Evolutionary conservation across 2,329 filamentous ascomycete genomes (phyloP).

Genomic region (Sclerotinia glacialis): DNA sequence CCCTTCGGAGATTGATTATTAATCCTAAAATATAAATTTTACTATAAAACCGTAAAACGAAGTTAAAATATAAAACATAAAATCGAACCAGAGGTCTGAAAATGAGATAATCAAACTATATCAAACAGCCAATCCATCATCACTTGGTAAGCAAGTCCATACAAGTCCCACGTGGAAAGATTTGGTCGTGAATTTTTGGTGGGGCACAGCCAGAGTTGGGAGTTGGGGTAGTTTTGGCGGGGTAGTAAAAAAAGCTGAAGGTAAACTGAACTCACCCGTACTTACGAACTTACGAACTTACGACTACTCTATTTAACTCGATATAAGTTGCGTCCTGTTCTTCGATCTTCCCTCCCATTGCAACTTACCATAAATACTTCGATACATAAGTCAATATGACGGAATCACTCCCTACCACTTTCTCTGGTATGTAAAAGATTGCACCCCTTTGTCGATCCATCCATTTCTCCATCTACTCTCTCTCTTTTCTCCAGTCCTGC

Average conservation of each 20-base stretch:
- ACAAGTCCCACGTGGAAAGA: not conserved
- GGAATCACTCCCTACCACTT: slow-evolving; percentile 20
- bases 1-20: no score
- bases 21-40: no score
- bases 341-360: not conserved
- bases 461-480: no score
- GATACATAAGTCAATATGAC: not conserved
- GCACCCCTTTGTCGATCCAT: no score
- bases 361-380: not conserved
- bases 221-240: not conserved
- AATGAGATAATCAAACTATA: not conserved
- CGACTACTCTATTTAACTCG: not conserved
- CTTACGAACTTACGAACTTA: no score
- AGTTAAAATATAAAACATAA: no score
- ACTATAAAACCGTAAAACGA: no score
- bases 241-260: slow-evolving; percentile 5
- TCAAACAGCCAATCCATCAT: not conserved
- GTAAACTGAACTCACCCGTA: not conserved
- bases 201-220: not conserved
- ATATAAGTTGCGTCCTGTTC: not conserved
- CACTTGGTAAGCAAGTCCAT: not conserved
- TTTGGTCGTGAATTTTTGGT: not conserved
- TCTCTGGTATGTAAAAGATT: slow-evolving; percentile 15
- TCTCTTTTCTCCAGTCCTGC: not conserved
- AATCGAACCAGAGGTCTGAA: no score